Evolutionary conservation across 345 rosid genomes (phyloP), one percentile per base, ranked within the genome.

Genomic region (Pistacia atlantica): DNA sequence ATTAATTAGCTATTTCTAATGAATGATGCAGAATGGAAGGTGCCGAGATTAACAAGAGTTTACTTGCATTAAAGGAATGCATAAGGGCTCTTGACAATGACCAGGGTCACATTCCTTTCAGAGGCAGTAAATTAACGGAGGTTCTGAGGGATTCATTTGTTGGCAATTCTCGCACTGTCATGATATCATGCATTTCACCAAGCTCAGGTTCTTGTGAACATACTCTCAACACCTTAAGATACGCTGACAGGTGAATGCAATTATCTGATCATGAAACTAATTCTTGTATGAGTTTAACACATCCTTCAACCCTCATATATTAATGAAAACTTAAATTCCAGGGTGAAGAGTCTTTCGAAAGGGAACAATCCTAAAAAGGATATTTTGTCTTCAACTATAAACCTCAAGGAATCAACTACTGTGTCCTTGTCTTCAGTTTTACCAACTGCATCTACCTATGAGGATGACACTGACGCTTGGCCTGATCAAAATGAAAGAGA

Each of bases 51-150:
- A 96, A 96, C 83, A 96, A 92, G 90, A 93, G 99, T 83, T 86
- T 93, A 75, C 97, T 96, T 65, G 99, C 99, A 51, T 76, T 96
- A 63, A 96, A 96, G 88, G 99, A 96, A 77, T 96, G 99, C 81
- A 96, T 96, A 25, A 90, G 99, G 87, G 99, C 99, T 79, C 98
- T 96, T 74, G 99, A 96, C 87, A 96, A 92, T 87, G 98, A 96
- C 82, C 97, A 93, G 87, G 95, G 95, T 77, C 99, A 93, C 82
- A 96, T 96, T 84, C 98, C 98, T 80, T 96, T 96, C 84, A 89
- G 99, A 85, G 99, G 99, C 80, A 96, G 99, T 80, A 96, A 93
- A 83, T 78, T 96, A 77, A 96, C 99, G 5, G 98, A 96, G 86
- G 99, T 93, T 82, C 89, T 96, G n/a, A 89, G 99, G 80, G 99